Evolutionary conservation across 176 grass and related monocot genomes (phyloP).

Genomic region (Themeda triandra): DNA sequence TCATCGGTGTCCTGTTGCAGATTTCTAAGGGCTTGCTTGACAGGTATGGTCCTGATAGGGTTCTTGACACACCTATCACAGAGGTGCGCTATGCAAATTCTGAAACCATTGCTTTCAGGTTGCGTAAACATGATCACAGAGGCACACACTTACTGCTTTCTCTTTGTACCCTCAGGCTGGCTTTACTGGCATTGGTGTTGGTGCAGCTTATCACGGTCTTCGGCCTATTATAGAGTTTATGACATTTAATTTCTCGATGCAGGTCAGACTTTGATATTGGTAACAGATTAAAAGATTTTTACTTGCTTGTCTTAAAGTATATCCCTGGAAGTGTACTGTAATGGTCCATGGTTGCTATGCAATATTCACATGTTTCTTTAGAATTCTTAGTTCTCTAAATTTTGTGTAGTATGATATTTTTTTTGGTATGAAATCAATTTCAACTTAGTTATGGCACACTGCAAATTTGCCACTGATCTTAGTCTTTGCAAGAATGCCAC

Average conservation of each 20-base stretch:
- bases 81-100: constrained; percentile 52
- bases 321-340: background rate
- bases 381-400: background rate
- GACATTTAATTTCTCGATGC: constrained; percentile 99
- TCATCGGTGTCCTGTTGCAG: constrained; percentile 40
- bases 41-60: constrained; percentile 95
- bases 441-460: background rate
- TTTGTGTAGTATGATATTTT: background rate
- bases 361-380: constrained; percentile 4
- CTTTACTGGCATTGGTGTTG: constrained; percentile 94
- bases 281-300: background rate
- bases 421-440: background rate
- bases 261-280: constrained; percentile 41
- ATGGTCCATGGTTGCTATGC: background rate
- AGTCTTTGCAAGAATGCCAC: background rate
- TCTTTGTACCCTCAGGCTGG: constrained; percentile 63
- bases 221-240: constrained; percentile 87
- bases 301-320: background rate
- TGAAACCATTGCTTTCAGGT: background rate
- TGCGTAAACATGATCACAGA: background rate
- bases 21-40: constrained; percentile 96
- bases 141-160: constrained; percentile 9
- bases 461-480: background rate
- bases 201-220: constrained; percentile 94
- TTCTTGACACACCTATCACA: constrained; percentile 99